Conservation (phyloP, 73 alveolate genomes). For the Paramecium sonneborni region DNA sequence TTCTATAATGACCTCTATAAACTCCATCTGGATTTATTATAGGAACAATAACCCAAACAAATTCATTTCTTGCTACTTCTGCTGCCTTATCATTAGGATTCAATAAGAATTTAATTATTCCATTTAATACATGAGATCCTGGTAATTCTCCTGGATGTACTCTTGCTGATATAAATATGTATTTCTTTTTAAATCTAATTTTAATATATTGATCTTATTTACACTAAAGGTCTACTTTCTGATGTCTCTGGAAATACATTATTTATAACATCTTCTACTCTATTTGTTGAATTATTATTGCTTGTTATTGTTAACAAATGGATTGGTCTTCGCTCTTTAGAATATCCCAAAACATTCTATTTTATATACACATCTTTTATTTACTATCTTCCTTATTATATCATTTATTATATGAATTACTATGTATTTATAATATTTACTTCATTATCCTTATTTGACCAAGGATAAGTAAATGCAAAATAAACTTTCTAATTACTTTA, state of each 20-base stretch:
- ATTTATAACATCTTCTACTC: background rate
- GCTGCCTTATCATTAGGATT: conserved; percentile 74
- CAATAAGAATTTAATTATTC: conserved; percentile 83
- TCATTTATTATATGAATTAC: background rate
- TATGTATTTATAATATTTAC: background rate
- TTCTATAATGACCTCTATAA: conserved; percentile 94
- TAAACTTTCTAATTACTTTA: background rate
- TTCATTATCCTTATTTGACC: conserved; percentile 51
- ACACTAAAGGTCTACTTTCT: conserved; percentile 34
- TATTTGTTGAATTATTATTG: background rate
- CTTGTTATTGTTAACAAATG: conserved; percentile 74
- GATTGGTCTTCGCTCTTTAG: conserved; percentile 72
- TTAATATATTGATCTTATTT: background rate
- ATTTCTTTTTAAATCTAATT: conserved; percentile 74
- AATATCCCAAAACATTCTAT: background rate
- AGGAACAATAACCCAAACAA: conserved; percentile 95
- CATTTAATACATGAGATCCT: conserved; percentile 90
- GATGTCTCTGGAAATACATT: background rate
- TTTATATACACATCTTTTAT: background rate
- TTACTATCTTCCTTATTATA: background rate
- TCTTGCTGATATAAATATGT: conserved; percentile 91
- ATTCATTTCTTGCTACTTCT: conserved; percentile 78
- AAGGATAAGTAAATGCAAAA: conserved; percentile 60
- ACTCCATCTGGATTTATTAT: conserved; percentile 98
- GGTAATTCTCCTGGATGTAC: conserved; percentile 99